Base-by-base conservation (phyloP, 345 rosid genomes). In the Punica granatum region DNA sequence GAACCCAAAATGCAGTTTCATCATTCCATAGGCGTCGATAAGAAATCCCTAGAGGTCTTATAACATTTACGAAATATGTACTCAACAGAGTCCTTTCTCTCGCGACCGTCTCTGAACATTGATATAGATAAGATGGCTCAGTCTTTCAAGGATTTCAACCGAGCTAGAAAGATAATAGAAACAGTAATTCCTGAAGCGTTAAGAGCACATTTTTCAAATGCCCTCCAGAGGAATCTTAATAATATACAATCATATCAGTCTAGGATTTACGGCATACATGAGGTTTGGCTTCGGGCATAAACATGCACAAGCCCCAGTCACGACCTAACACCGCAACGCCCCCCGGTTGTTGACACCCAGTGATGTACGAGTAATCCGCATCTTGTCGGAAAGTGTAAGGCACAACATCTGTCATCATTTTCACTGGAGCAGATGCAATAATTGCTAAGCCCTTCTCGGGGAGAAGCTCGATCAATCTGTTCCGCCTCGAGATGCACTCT, bases 371-470 rank as follows among this genome's bases (percentile, higher is more conserved):
- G 78, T 89, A 94, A 74, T 89, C 88, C 68, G 99, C 89, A 70
- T 94, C 96, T 76, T 85, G 99, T 63, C 95, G 84, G 73, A 81
- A 89, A 43, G 91, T 85, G 71, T 94, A 91, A 2, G 96, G 97
- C 31, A 94, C 99, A 65, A 89, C 96, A 69, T 92, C 90, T 3
- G 90, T 94, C 97, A 94, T 94, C 97, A 89, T 91, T 89, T 94
- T 89, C 68, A 88, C 78, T 1, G 97, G 96, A 37, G 95, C 89
- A 54, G 99, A 83, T 49, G 99, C 86, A 64, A 91, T 67, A 63
- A 94, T 83, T 60, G 96, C 96, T 75, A 94, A 78, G 70, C 96
- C 74, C 59, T 86, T 78, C 34, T 84, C 78, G 0, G 99, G 97
- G 49, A 91, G 96, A 74, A 91, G 84, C 32, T 86, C 97, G 76